Conservation (phyloP, 2,329 filamentous ascomycete species). For the Colletotrichum endophyticum region DNA sequence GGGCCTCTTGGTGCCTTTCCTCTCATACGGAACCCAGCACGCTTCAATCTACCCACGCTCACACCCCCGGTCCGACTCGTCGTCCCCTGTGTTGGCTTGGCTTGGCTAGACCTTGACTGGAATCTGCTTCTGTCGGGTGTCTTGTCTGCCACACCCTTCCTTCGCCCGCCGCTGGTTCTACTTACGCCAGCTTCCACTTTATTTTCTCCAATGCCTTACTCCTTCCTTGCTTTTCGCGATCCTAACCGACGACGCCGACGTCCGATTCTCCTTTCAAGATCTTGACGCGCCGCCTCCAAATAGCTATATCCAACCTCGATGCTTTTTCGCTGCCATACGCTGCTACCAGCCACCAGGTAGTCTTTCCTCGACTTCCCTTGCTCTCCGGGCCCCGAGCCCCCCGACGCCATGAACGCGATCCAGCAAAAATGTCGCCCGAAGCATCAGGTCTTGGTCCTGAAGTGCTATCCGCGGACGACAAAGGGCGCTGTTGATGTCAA, state of each 20-base stretch:
- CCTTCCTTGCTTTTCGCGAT: conserved; percentile 19
- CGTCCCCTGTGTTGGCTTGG: conserved; percentile 13
- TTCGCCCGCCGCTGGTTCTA: conserved; percentile 2
- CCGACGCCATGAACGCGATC: conserved; percentile 64
- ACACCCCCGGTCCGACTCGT: conserved; percentile 2
- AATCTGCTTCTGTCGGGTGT: conserved; percentile 31
- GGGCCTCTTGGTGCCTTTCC: not conserved
- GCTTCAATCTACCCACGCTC: conserved; percentile 1
- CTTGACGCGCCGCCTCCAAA: not conserved
- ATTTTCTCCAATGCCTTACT: conserved; percentile 14
- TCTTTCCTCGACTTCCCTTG: not conserved
- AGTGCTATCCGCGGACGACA: conserved; percentile 92
- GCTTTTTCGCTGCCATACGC: conserved; percentile 10
- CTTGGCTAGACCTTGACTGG: conserved; percentile 17
- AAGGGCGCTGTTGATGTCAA: conserved; percentile 93
- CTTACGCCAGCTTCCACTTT: not conserved
- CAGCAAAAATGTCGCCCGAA: conserved; percentile 82
- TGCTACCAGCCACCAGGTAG: conserved; percentile 12
- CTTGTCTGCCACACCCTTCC: conserved; percentile 25
- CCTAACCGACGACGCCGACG: conserved; percentile 1
- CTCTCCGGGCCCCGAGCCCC: conserved; percentile 19
- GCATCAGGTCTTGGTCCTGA: conserved; percentile 94
- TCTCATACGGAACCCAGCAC: not conserved
- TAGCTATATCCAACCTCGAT: conserved; percentile 12
- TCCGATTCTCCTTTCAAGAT: not conserved